Conservation (phyloP, 2,329 filamentous ascomycete species). For the Trichoderma afroharzianum region DNA sequence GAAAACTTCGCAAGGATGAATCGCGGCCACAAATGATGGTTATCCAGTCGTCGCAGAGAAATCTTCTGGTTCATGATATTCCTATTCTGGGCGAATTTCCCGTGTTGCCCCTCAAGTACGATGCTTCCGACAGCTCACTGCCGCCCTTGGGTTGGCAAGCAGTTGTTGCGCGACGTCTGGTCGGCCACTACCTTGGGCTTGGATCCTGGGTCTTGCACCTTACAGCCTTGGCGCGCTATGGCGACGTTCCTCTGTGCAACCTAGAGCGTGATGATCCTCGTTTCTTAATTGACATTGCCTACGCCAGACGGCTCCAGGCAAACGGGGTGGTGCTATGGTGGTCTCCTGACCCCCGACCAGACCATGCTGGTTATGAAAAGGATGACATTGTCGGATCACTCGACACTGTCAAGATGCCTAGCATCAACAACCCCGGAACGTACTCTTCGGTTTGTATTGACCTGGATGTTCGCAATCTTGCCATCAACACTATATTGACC, state of each 20-base stretch:
- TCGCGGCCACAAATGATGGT: slow-evolving; percentile 76
- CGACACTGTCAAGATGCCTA: slow-evolving; percentile 87
- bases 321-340: slow-evolving; percentile 97
- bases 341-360: slow-evolving; percentile 80
- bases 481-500: slow-evolving; percentile 96
- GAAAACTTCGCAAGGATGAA: slow-evolving; percentile 87
- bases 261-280: slow-evolving; percentile 90
- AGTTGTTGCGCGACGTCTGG: slow-evolving; percentile 79
- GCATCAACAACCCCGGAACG: slow-evolving; percentile 86
- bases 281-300: slow-evolving; percentile 93
- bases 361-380: slow-evolving; percentile 93
- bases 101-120: slow-evolving; percentile 73
- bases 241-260: slow-evolving; percentile 92
- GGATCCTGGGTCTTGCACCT: slow-evolving; percentile 89
- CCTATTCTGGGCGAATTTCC: slow-evolving; percentile 82
- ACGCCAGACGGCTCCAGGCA: slow-evolving; percentile 82
- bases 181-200: slow-evolving; percentile 88
- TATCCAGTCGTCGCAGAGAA: slow-evolving; percentile 83
- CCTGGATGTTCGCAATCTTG: slow-evolving; percentile 85
- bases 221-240: slow-evolving; percentile 82
- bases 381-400: slow-evolving; percentile 82
- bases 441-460: slow-evolving; percentile 97
- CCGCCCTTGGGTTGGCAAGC: slow-evolving; percentile 93
- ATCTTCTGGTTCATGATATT: slow-evolving; percentile 78
- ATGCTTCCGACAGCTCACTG: slow-evolving; percentile 78